These are phyloP conservation scores for Heterobasidion annosum DNA, from an alignment of 1,284 basidiomycete genomes.

Conservation along the genomic window DNA sequence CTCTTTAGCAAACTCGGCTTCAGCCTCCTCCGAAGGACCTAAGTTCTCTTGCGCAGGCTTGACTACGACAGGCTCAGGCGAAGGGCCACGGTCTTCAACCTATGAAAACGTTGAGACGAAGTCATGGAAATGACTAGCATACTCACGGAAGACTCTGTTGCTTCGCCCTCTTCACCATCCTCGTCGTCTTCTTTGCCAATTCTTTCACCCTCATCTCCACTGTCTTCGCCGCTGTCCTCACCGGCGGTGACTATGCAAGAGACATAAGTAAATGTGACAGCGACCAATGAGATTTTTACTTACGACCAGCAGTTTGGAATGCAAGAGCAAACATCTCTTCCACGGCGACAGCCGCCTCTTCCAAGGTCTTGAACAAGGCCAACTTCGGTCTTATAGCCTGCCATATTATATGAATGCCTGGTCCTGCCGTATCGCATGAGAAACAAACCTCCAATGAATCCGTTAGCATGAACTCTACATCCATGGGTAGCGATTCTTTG, in stretches of 20 bases:
- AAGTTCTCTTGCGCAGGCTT: constrained; percentile 59
- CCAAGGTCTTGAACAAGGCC: constrained; percentile 59
- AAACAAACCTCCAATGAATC: constrained; percentile 81
- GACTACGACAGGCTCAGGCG: constrained; percentile 64
- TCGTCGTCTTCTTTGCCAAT: constrained; percentile 45
- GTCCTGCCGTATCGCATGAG: constrained; percentile 1
- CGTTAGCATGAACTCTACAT: constrained; percentile 93
- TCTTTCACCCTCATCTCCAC: constrained; percentile 40
- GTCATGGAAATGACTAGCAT: not conserved
- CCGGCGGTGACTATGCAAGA: constrained; percentile 38
- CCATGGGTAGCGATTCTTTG: constrained; percentile 89
- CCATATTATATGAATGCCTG: constrained; percentile 5
- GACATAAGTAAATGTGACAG: constrained; percentile 16
- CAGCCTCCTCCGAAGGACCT: constrained; percentile 79
- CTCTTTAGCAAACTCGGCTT: constrained; percentile 92
- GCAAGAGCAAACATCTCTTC: constrained; percentile 79
- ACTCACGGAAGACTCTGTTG: constrained; percentile 45
- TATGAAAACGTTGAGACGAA: constrained; percentile 15
- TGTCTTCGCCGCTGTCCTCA: constrained; percentile 57
- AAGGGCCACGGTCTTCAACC: constrained; percentile 60
- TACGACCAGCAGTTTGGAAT: constrained; percentile 51
- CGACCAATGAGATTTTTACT: constrained; percentile 13
- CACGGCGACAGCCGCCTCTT: constrained; percentile 80
- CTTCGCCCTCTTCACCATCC: constrained; percentile 39
- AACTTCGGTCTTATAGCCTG: constrained; percentile 78